Base-by-base conservation (phyloP, 306 rosid species). In the Vicia villosa region DNA sequence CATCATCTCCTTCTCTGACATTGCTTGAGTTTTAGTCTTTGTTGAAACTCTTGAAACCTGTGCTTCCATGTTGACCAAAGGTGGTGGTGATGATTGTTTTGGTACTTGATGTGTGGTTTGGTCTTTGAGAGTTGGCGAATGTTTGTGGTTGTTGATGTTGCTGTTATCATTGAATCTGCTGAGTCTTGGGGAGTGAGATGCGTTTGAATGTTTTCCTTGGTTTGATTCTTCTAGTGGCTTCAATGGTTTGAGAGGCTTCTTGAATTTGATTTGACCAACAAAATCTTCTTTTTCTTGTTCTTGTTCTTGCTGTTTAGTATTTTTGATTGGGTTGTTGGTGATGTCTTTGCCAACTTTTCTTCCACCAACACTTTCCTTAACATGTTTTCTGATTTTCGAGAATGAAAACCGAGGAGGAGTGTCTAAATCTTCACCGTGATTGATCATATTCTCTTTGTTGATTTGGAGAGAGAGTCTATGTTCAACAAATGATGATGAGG, bases 381-480 rank as follows among this genome's bases (percentile, higher is more conserved):
- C 86, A 30, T 91, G 99, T 73, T 86, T 89, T 7, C 10, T 86
- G 75, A 86, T 74, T 34, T 78, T 86, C 37, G 83, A 70, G 61
- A 76, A 73, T 46, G 91, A 86, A 26, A 81, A 66, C 63, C 86
- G 70, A 34, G 85, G 86, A 43, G 69, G 86, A 38, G 69, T 49
- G 5, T 87, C 96, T n/a, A 81, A 32, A 14, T 88, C 88, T 46
- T 74, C 86, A 46, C 59, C 32, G 10, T 56, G 8, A 8, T 52
- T 3, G 3, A 24, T 75, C 7, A 32, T 40, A 63, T 88, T 90
- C 49, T 88, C 96, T 56, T 83, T 87, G 90, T 88, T 94, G 82
- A 94, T 82, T 72, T 95, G 99, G 24, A 95, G 96, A 17, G 99
- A 91, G 8, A 91, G 70, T 41, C 96, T 84, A 63, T 83, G 89